phyloP scores from a whole-genome alignment of 2,329 filamentous ascomycete species.

The Hypoxylon sp. region DNA sequence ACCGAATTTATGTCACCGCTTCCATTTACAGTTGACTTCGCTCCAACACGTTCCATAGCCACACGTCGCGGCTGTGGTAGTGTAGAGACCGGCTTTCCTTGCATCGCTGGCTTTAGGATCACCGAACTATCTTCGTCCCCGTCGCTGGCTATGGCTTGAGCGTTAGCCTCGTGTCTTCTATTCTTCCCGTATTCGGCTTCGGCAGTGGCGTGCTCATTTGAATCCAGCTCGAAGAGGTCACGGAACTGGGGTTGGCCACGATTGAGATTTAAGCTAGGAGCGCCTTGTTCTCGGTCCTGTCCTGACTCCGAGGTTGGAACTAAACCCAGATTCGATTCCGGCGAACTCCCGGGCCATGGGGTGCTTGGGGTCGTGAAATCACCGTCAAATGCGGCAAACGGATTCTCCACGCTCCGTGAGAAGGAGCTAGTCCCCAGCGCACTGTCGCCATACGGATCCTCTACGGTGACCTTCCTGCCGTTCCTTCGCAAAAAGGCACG shows the following conservation, averaged over 20 bases:
- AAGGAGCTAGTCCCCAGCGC: neutral
- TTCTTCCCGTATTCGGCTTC: neutral
- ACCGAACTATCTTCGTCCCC: neutral
- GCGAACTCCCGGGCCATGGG: neutral
- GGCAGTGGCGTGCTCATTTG: neutral
- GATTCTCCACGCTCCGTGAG: neutral
- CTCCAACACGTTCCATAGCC: neutral
- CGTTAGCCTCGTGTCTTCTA: neutral
- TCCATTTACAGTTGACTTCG: neutral
- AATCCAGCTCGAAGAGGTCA: neutral
- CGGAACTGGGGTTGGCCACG: neutral
- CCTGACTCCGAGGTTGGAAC: neutral
- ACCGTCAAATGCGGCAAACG: neutral
- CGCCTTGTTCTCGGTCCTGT: neutral
- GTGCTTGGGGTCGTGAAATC: neutral
- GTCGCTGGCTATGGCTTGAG: neutral
- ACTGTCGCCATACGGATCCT: constrained; percentile 9
- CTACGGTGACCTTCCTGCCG: constrained; percentile 4
- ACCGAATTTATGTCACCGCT: neutral
- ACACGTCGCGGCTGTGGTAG: neutral
- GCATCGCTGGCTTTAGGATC: neutral
- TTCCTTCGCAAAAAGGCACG: constrained; percentile 10
- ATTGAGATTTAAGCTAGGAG: neutral
- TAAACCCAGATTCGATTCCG: neutral
- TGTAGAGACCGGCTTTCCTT: neutral